Base-by-base conservation (phyloP, 1,284 basidiomycete genomes). In the Wolfiporia cocos region DNA sequence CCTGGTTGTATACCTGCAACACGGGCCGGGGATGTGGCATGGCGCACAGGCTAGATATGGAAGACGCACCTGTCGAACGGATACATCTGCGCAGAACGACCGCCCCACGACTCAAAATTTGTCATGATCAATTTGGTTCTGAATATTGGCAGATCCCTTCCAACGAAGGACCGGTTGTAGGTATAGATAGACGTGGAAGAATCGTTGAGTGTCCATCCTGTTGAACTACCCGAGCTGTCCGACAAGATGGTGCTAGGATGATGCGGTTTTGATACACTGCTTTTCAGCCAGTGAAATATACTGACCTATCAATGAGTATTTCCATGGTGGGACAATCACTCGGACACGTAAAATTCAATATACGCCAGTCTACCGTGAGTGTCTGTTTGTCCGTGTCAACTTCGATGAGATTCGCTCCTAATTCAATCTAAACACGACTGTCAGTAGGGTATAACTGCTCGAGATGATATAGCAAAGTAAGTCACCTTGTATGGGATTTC, bases 51-150 rank as follows among this genome's bases (percentile, higher is more conserved):
- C 4, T 21, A 17, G 17, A 7, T 6, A 15, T 20, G 20, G 43
- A n/a, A n/a, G n/a, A n/a, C n/a, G n/a, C 23, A 51, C 53, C 53
- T 49, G 37, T 55, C 52, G 37, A 48, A 55, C 14, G 54, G 54
- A 38, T 55, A 53, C 1, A 49, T 48, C 36, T 55, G 53, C 3
- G 44, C 41, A 7, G 51, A 49, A 3, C 53, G 49, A n/a, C n/a
- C n/a, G n/a, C n/a, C n/a, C 12, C 48, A 46, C 37, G n/a, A n/a
- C n/a, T n/a, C n/a, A n/a, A 44, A 36, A 18, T 37, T 50, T 5
- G 49, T 42, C 29, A 55, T 48, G n/a, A 46, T 48, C 12, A 55
- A 39, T 11, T 50, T 41, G 5, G 51, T 55, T 26, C 53, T 44
- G 44, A 55, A 55, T 10, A 39, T 44, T 26, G 44, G 45, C 3